These are phyloP conservation scores for Rhypophila decipiens DNA, from an alignment of 495 filamentous ascomycete species.

Conservation along the genomic window DNA sequence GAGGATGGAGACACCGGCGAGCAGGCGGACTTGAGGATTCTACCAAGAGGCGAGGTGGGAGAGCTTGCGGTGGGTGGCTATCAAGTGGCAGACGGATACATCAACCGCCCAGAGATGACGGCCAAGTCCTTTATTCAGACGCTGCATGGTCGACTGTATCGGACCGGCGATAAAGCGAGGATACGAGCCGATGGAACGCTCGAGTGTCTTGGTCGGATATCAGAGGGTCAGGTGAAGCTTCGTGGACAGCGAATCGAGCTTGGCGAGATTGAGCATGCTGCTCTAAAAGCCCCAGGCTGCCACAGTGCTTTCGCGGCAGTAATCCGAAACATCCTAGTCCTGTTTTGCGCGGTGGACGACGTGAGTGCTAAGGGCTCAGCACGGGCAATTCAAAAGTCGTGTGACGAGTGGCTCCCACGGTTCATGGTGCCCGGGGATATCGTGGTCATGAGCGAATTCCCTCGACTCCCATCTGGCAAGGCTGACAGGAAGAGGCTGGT, in stretches of 20 bases:
- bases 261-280: conserved; percentile 71
- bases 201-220: conserved; percentile 77
- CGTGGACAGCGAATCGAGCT: conserved; percentile 78
- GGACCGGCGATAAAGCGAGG: conserved; percentile 78
- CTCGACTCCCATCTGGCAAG: conserved; percentile 72
- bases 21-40: conserved; percentile 33
- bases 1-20: conserved; percentile 7
- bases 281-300: conserved; percentile 46
- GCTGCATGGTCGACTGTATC: conserved; percentile 58
- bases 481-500: conserved; percentile 62
- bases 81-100: conserved; percentile 73
- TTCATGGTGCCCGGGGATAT: conserved; percentile 76
- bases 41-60: conserved; percentile 63
- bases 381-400: conserved; percentile 47
- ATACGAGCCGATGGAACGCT: conserved; percentile 61
- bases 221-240: conserved; percentile 73
- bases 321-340: conserved; percentile 53
- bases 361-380: conserved; percentile 17
- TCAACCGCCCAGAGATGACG: conserved; percentile 77
- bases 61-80: conserved; percentile 78
- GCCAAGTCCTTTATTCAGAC: conserved; percentile 57
- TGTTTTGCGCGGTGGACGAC: conserved; percentile 54
- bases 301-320: conserved; percentile 55
- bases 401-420: conserved; percentile 61
- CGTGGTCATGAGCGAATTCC: conserved; percentile 53